These are phyloP conservation scores for Talaromyces sp. DNA, from an alignment of 2,329 filamentous ascomycete genomes.

Conservation along the genomic window DNA sequence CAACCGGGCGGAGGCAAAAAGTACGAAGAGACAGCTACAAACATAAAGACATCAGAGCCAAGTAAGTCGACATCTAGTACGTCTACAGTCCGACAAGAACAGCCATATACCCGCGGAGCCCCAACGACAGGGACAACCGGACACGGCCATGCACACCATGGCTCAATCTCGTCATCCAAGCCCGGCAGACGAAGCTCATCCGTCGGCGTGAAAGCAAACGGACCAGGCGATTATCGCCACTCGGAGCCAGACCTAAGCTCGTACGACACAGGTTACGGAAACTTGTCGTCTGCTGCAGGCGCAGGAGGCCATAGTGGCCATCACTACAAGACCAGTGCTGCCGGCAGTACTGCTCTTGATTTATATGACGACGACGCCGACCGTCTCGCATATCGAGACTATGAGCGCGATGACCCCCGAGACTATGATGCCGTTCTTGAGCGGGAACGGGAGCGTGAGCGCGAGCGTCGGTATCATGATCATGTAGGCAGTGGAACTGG, in stretches of 20 bases:
- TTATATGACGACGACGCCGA: slow-evolving; percentile 23
- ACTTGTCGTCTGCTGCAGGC: slow-evolving; percentile 19
- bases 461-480: slow-evolving; percentile 28
- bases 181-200: slow-evolving; percentile 35
- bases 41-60: slow-evolving; percentile 34
- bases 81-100: slow-evolving; percentile 55
- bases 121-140: slow-evolving; percentile 19
- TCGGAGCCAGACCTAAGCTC: slow-evolving; percentile 37
- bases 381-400: slow-evolving; percentile 30
- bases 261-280: slow-evolving; percentile 25
- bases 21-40: slow-evolving; percentile 45
- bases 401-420: slow-evolving; percentile 28
- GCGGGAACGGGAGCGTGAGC: slow-evolving; percentile 33
- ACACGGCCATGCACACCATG: slow-evolving; percentile 16
- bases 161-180: slow-evolving; percentile 21
- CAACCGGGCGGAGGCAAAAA: slow-evolving; percentile 60
- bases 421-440: slow-evolving; percentile 31
- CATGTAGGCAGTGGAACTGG: slow-evolving; percentile 24
- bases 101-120: slow-evolving; percentile 24
- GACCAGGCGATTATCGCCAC: slow-evolving; percentile 33
- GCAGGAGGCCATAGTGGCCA: slow-evolving; percentile 27
- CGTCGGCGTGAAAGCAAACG: slow-evolving; percentile 25
- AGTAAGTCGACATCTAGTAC: slow-evolving; percentile 56
- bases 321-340: slow-evolving; percentile 26
- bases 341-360: neutral